phyloP scores from a whole-genome alignment of 2,329 filamentous ascomycete genomes.

The Penicillium digitatum region DNA sequence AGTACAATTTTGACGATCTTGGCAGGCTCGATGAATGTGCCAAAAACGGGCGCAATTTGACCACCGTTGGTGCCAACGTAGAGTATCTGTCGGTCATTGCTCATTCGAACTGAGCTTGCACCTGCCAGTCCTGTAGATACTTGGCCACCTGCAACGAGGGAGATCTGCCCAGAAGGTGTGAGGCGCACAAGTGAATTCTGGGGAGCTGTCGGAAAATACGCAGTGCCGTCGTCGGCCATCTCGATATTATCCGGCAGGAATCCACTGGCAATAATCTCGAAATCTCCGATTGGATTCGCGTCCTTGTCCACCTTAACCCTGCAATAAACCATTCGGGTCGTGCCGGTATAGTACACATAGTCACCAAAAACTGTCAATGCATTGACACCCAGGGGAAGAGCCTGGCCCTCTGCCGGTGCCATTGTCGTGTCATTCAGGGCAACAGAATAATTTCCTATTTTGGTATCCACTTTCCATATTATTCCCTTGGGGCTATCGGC shows the following conservation, averaged over 20 bases:
- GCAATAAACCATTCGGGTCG: conserved; percentile 21
- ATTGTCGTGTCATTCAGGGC: conserved; percentile 22
- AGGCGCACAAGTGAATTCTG: conserved; percentile 25
- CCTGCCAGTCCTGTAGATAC: conserved; percentile 23
- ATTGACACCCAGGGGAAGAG: conserved; percentile 23
- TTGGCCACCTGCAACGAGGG: conserved; percentile 21
- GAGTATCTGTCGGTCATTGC: conserved; percentile 14
- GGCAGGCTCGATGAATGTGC: conserved; percentile 22
- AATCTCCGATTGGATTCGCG: conserved; percentile 16
- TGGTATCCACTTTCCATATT: conserved; percentile 20
- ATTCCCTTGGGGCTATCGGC: conserved; percentile 22
- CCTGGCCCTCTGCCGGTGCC: conserved; percentile 17
- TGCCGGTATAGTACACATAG: conserved; percentile 25
- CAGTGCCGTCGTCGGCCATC: conserved; percentile 18
- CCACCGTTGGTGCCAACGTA: conserved; percentile 26
- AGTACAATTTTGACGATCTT: conserved; percentile 21
- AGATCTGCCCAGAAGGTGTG: conserved; percentile 20
- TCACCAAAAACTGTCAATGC: conserved; percentile 13
- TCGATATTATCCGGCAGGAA: conserved; percentile 24
- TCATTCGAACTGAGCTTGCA: conserved; percentile 17
- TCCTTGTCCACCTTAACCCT: conserved; percentile 19
- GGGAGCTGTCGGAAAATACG: conserved; percentile 22
- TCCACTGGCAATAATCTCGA: conserved; percentile 23
- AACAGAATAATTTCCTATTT: conserved; percentile 18
- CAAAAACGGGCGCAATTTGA: conserved; percentile 23